Evolutionary conservation across 345 rosid genomes (phyloP), one percentile per base, ranked within the genome.

Genomic region (Hibiscus syriacus): DNA sequence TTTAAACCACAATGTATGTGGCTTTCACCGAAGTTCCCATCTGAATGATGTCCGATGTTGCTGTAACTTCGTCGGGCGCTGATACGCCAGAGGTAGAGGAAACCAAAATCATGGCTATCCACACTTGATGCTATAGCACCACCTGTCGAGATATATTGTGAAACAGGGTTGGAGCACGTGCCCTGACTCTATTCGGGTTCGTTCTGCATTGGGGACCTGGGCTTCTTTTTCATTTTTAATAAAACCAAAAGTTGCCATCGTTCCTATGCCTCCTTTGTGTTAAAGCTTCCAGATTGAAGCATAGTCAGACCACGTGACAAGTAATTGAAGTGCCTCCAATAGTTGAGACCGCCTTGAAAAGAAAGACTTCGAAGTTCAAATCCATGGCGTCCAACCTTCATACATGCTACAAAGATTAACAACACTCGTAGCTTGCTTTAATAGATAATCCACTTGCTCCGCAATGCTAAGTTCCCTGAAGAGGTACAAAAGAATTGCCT

Each of bases 371-470:
- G 29, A 23, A 52, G 45, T 75, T 85, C 78, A 92, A 81, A 90
- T 92, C 98, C 97, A 88, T n/a, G 98, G 96, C 16, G 96, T 92
- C 98, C 98, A 92, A 69, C 96, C 98, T 81, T 92, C 98, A 55
- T 92, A 88, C 98, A 92, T 92, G 83, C 89, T 92, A 92, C 98
- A 88, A 70, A 92, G 96, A 70, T 86, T 88, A 76, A 88, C 97
- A 67, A 87, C 52, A 49, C 93, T 90, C 39, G 83, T 83, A 10
- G 98, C 93, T 77, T 92, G 93, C 80, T 86, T 90, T 63, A 90
- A 81, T 71, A 92, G 85, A 81, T 85, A 83, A 71, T 88, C 95
- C 69, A 92, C 98, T 76, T 90, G 97, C 82, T 92, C 96, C 14
- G 79, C 69, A 19, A 90, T 74, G 66, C 84, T 85, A 30, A 90